phyloP scores from a whole-genome alignment of 345 rosid genomes.

The Punica granatum region DNA sequence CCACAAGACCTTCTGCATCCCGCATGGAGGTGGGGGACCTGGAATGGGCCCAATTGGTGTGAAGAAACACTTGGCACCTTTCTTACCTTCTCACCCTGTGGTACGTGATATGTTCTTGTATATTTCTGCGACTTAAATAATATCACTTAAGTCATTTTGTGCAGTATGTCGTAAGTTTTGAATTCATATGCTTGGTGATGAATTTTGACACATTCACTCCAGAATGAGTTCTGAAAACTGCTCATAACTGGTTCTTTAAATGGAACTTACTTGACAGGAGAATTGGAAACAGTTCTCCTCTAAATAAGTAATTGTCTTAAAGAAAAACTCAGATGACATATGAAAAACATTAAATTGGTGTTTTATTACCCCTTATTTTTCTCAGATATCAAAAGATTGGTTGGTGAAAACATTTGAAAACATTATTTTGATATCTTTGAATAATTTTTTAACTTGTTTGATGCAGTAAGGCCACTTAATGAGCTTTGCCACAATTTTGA shows the following conservation, averaged over 20 bases:
- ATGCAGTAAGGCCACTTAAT: neutral
- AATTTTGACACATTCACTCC: neutral
- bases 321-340: too few relatives aligned
- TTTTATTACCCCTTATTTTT: neutral
- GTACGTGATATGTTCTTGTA: slow-evolving; percentile 24
- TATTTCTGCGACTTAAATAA: slow-evolving; percentile 3
- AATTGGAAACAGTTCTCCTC: neutral
- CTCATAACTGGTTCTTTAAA: neutral
- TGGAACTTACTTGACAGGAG: neutral
- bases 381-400: too few relatives aligned
- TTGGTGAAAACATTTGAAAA: too few relatives aligned
- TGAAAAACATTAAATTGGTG: neutral
- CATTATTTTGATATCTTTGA: neutral
- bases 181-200: neutral
- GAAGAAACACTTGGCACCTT: slow-evolving; percentile 94
- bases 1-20: slow-evolving; percentile 98
- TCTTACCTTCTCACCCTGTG: slow-evolving; percentile 97
- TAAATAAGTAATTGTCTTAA: too few relatives aligned
- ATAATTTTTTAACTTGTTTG: neutral
- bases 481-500: neutral
- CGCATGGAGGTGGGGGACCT: slow-evolving; percentile 99
- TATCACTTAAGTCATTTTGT: too few relatives aligned
- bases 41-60: slow-evolving; percentile 99
- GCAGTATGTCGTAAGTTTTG: too few relatives aligned
- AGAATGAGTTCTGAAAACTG: neutral